Evolutionary conservation across 1,139 yeast genomes (phyloP).

Genomic region (Lodderomyces pseudojiufengensis): DNA sequence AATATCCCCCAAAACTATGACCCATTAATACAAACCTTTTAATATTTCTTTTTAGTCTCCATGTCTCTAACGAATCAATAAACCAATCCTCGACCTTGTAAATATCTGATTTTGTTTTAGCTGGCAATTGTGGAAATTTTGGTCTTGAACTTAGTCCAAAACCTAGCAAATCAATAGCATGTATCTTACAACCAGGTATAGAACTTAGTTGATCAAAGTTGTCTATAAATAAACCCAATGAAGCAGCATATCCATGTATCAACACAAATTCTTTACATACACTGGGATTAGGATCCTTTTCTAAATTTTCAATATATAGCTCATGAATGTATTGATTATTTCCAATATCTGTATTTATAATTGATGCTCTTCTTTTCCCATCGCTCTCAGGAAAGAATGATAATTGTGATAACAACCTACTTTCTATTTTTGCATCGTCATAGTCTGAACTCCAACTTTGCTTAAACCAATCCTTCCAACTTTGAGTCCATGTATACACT

Average conservation of each 20-base stretch:
- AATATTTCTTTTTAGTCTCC: constrained; percentile 63
- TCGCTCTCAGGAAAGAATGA: constrained; percentile 59
- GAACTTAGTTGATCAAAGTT: constrained; percentile 38
- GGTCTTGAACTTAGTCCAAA: constrained; percentile 46
- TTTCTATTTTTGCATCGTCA: constrained; percentile 30
- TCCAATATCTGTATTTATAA: constrained; percentile 49
- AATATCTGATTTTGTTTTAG: constrained; percentile 28
- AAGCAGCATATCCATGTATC: constrained; percentile 48
- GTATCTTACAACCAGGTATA: constrained; percentile 42
- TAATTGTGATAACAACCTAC: constrained; percentile 38
- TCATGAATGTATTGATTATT: constrained; percentile 54
- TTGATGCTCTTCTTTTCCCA: constrained; percentile 44
- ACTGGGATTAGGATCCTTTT: constrained; percentile 9
- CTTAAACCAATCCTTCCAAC: constrained; percentile 38
- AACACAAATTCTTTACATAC: constrained; percentile 33
- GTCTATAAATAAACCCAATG: constrained; percentile 41
- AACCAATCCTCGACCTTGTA: constrained; percentile 68
- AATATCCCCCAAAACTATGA: constrained; percentile 91
- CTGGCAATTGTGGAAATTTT: constrained; percentile 30
- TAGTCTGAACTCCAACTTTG: constrained; percentile 24
- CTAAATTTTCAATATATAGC: constrained; percentile 42
- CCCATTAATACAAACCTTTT: constrained; percentile 71
- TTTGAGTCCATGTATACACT: constrained; percentile 26
- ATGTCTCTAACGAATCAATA: constrained; percentile 74
- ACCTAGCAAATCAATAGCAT: constrained; percentile 45